These are phyloP conservation scores for Talaromyces adpressus DNA, from an alignment of 495 filamentous ascomycete genomes.

Conservation along the genomic window DNA sequence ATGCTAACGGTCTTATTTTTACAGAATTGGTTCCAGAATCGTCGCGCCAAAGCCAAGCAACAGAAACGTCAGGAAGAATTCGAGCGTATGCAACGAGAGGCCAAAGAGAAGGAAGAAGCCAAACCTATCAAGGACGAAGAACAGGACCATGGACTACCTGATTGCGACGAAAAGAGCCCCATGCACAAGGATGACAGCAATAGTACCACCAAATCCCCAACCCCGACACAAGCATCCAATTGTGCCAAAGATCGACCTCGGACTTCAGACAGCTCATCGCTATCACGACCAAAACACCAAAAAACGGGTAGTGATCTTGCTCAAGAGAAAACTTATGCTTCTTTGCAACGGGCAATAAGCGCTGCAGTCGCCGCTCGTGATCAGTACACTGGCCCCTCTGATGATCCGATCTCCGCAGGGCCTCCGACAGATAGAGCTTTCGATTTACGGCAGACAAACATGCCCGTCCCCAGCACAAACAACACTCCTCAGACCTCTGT, in stretches of 20 bases:
- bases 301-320: constrained; percentile 37
- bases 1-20: neutral
- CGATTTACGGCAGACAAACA: neutral
- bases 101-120: constrained; percentile 38
- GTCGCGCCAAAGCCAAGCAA: constrained; percentile 76
- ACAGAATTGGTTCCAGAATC: constrained; percentile 91
- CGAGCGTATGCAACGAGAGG: constrained; percentile 46
- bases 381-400: constrained; percentile 16
- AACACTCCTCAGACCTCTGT: constrained; percentile 13
- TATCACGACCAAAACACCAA: constrained; percentile 25
- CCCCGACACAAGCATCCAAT: constrained; percentile 24
- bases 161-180: constrained; percentile 24
- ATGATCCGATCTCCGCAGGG: neutral
- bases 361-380: constrained; percentile 36
- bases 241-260: constrained; percentile 19
- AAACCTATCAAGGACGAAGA: constrained; percentile 2
- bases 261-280: constrained; percentile 13
- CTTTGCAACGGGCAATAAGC: constrained; percentile 38
- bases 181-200: constrained; percentile 17
- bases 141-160: constrained; percentile 20
- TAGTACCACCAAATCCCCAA: constrained; percentile 18
- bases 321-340: constrained; percentile 38
- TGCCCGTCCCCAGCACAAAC: neutral
- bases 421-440: neutral
- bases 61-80: constrained; percentile 65